Evolutionary conservation across 768 basidiomycete genomes (phyloP).

Genomic region (Psilocybe subaeruginosa): DNA sequence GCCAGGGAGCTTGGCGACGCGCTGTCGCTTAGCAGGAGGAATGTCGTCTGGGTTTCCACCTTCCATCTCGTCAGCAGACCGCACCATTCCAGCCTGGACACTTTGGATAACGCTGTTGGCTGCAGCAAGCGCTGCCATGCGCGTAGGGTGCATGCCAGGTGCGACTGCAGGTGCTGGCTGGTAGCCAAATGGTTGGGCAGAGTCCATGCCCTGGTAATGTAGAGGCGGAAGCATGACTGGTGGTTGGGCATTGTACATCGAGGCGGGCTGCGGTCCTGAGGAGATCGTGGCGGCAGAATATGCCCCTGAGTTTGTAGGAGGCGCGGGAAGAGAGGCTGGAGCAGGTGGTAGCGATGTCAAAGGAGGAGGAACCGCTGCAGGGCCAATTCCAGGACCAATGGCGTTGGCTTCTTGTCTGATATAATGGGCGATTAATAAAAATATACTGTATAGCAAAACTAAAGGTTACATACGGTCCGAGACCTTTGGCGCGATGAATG

Average conservation of each 20-base stretch:
- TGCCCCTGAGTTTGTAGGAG: conserved; percentile 58
- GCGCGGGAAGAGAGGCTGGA: conserved; percentile 74
- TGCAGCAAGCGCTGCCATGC: conserved; percentile 62
- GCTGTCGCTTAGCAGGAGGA: conserved; percentile 87
- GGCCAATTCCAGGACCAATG: conserved; percentile 88
- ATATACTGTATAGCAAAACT: conserved; percentile 2
- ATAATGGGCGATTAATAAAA: conserved; percentile 15
- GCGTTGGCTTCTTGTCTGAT: conserved; percentile 73
- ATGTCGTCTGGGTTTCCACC: conserved; percentile 58
- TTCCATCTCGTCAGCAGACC: conserved; percentile 83
- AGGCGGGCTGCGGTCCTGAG: conserved; percentile 90
- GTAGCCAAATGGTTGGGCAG: conserved; percentile 79
- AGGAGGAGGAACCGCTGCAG: conserved; percentile 71
- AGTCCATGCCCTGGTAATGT: conserved; percentile 81
- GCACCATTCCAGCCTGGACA: conserved; percentile 70
- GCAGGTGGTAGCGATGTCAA: conserved; percentile 68
- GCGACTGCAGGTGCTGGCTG: conserved; percentile 43
- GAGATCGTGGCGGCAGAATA: conserved; percentile 88
- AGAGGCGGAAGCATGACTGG: conserved; percentile 86
- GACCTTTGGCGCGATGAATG: conserved; percentile 90
- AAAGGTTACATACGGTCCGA: conserved; percentile 69
- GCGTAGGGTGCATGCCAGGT: conserved; percentile 69
- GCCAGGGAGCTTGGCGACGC: conserved; percentile 82
- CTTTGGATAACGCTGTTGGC: conserved; percentile 49
- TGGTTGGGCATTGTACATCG: conserved; percentile 56